Evolutionary conservation across 257 asterid genomes (phyloP), one percentile per base, ranked within the genome.

Genomic region (Solanum dulcamara): DNA sequence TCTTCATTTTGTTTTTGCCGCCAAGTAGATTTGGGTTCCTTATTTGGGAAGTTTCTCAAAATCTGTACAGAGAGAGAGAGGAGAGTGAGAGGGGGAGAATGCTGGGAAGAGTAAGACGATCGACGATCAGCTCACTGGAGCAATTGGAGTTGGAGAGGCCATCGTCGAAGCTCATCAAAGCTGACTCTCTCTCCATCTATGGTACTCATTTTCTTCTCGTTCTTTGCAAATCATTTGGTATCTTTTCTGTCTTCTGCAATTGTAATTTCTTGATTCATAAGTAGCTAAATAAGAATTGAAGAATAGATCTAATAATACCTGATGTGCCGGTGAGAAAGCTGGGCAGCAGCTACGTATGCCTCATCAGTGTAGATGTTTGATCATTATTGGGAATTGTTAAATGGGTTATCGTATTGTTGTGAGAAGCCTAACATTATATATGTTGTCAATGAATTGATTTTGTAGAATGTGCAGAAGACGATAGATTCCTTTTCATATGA

Each of bases 141-240:
- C 88, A 81, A 30, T 75, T 95, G 85, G 98, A 94, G 89, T 53
- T 92, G 90, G 95, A 95, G 89, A 91, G 94, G 75, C 88, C 90
- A 0, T 80, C 91, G 48, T 85, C 92, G 68, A 95, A 94, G 88
- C 72, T 95, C 83, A 89, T 88, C 89, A 95, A 95, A 85, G 90
- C 90, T 85, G 96, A 95, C n/a, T 88, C 93, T 42, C 94, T 95
- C 89, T 95, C 98, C 83, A 89, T 95, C 24, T 95, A 94, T 53
- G 98, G 98, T 95, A 90, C 20, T 15, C 8, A 70, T 14, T 15
- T 66, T 22, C 3, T n/a, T 24, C 5, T 48, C 7, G 38, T 26
- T 9, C 18, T 71, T 62, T 2, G 37, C 37, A 74, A 74, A 74
- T 42, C 57, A 74, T 24, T 42, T 72, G 53, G 53, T 38, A 72